A percentile compares a stretch with the other conserved stretches of the same genome.
phyloP scores from a whole-genome alignment of 768 basidiomycete species.

The Mycena epipterygia region DNA sequence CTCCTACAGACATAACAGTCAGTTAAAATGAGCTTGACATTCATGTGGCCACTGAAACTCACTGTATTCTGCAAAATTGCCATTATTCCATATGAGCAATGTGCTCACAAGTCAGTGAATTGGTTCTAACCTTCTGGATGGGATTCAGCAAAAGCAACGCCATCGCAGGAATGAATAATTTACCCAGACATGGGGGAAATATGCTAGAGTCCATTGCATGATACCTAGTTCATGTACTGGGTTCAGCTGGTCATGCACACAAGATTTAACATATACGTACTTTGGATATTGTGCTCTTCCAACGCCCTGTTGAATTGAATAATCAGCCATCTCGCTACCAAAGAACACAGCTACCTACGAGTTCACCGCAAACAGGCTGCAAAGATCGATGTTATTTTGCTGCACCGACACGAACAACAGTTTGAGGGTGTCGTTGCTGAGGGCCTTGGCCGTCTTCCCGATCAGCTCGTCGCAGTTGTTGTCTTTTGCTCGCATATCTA shows the following conservation, averaged over 20 bases:
- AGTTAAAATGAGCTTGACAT: neutral
- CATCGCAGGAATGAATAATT: neutral
- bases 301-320: neutral
- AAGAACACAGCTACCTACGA: neutral
- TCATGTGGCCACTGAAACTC: neutral
- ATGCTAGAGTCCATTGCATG: too few species aligned
- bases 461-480: slow-evolving; percentile 6
- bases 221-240: neutral
- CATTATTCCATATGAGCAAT: neutral
- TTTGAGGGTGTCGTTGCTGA: slow-evolving; percentile 7
- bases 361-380: neutral
- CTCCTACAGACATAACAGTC: neutral
- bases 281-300: neutral
- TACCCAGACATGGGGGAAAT: slow-evolving; percentile 11
- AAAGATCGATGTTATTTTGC: slow-evolving; percentile 13
- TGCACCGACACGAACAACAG: too few species aligned
- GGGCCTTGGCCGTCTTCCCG: slow-evolving; percentile 7
- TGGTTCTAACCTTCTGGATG: neutral
- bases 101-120: neutral
- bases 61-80: neutral
- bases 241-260: neutral
- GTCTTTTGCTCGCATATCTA: slow-evolving; percentile 1
- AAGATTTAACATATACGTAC: neutral
- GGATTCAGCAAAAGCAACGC: neutral
- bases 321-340: neutral